phyloP scores from a whole-genome alignment of 1,284 basidiomycete genomes.

The Sanghuangporus sanghuang region DNA sequence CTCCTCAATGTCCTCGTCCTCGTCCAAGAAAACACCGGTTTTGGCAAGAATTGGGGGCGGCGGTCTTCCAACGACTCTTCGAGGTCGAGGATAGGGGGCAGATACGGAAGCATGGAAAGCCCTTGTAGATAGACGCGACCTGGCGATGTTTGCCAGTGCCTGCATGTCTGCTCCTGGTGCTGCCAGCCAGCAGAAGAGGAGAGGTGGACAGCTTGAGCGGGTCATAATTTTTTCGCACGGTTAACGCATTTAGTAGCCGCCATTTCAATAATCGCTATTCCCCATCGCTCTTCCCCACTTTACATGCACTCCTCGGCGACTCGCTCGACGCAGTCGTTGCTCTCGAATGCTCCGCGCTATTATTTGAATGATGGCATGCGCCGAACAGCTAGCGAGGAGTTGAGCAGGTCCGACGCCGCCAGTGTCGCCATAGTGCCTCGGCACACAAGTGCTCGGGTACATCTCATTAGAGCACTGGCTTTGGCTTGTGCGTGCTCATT shows the following conservation, averaged over 20 bases:
- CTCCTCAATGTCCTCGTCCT: conserved; percentile 19
- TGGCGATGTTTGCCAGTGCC: conserved; percentile 1
- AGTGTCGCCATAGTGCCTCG: neutral
- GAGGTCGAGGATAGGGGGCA: conserved; percentile 8
- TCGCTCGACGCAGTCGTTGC: conserved; percentile 4
- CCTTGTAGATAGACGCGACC: neutral
- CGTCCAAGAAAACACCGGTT: conserved; percentile 16
- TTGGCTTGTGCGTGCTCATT: conserved; percentile 70
- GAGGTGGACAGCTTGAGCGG: neutral
- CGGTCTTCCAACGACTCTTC: neutral
- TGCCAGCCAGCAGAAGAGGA: neutral
- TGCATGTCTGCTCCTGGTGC: neutral
- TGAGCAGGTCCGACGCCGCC: neutral
- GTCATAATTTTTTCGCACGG: neutral
- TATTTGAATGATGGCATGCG: neutral
- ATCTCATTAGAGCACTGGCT: conserved; percentile 52
- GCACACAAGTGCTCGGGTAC: conserved; percentile 29
- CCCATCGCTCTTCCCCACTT: neutral
- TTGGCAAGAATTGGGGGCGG: conserved; percentile 12
- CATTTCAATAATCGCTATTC: neutral
- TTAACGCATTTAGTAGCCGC: neutral
- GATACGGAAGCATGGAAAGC: conserved; percentile 3
- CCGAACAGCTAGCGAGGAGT: neutral
- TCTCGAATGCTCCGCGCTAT: neutral
- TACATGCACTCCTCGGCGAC: neutral